These are phyloP conservation scores for Tylopilus balloui DNA, from an alignment of 768 basidiomycete genomes.

Conservation along the genomic window DNA sequence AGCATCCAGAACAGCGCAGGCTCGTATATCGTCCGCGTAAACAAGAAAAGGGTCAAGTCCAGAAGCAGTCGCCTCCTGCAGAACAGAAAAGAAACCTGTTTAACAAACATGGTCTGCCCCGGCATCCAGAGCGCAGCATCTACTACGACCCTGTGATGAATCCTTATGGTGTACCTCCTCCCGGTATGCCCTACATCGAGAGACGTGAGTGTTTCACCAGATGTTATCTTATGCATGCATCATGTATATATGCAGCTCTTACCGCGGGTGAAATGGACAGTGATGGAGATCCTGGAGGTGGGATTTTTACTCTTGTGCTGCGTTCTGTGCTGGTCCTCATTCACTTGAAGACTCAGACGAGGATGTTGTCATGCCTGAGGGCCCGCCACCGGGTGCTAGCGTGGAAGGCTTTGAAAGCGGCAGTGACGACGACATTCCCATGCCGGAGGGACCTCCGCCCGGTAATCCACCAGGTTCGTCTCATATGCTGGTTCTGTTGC, in stretches of 20 bases:
- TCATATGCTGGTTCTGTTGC: neutral
- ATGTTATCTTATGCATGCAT: neutral
- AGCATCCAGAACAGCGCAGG: conserved; percentile 88
- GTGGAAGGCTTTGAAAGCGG: conserved; percentile 40
- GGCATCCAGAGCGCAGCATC: conserved; percentile 87
- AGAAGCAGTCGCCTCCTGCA: conserved; percentile 37
- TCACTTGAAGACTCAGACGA: conserved; percentile 38
- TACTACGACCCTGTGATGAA: conserved; percentile 95
- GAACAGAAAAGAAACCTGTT: conserved; percentile 63
- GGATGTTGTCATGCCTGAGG: conserved; percentile 62
- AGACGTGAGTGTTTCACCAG: conserved; percentile 52
- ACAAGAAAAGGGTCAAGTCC: conserved; percentile 38
- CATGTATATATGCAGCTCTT: conserved; percentile 41
- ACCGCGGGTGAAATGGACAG: conserved; percentile 59
- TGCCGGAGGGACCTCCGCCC: conserved; percentile 82
- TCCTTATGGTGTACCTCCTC: conserved; percentile 88
- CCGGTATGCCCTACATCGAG: conserved; percentile 95
- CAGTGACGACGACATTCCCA: conserved; percentile 80
- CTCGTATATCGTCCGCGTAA: conserved; percentile 68
- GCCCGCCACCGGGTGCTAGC: conserved; percentile 46
- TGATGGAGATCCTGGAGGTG: conserved; percentile 54
- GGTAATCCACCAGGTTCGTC: conserved; percentile 22
- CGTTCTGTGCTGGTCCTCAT: neutral
- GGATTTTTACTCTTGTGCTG: conserved; percentile 6
- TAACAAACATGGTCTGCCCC: conserved; percentile 78